Percentiles rank a stretch among this genome's conserved stretches.
phyloP scores from a whole-genome alignment of 306 rosid species.

The Lathyrus sativus region DNA sequence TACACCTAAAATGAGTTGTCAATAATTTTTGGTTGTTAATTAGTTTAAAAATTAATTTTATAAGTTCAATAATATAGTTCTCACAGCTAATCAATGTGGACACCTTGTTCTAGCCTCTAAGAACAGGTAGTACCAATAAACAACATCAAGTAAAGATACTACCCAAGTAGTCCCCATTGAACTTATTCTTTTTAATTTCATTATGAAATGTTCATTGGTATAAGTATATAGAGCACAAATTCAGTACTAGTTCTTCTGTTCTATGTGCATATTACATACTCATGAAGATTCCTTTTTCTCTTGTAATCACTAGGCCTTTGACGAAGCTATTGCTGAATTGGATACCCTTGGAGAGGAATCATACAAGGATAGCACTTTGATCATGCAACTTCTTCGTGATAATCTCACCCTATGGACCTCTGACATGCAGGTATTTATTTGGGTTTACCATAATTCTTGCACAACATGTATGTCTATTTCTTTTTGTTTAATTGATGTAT shows the following conservation, averaged over 20 bases:
- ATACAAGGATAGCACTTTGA: slow-evolving; percentile 98
- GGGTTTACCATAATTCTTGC: neutral
- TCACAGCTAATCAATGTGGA: neutral
- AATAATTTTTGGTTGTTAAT: neutral
- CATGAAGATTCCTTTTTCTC: slow-evolving; percentile 8
- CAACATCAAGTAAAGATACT: neutral
- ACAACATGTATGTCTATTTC: neutral
- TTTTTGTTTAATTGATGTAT: neutral
- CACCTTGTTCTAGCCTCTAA: neutral
- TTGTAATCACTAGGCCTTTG: slow-evolving; percentile 68
- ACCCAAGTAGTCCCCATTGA: neutral
- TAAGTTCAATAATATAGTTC: neutral
- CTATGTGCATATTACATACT: neutral
- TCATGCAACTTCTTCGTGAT: slow-evolving; percentile 99
- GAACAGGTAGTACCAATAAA: neutral
- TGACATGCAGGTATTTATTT: slow-evolving; percentile 86
- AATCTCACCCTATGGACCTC: slow-evolving; percentile 99
- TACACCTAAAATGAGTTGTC: slow-evolving; percentile 1
- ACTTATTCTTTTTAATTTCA: neutral
- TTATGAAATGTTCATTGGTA: neutral
- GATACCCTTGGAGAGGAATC: slow-evolving; percentile 98
- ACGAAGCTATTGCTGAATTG: slow-evolving; percentile 98
- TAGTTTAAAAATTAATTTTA: slow-evolving; percentile 13
- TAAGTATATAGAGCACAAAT: slow-evolving; percentile 24
- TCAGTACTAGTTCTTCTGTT: neutral